Conservation (phyloP, 768 basidiomycete genomes). For the Amanita muscaria region DNA sequence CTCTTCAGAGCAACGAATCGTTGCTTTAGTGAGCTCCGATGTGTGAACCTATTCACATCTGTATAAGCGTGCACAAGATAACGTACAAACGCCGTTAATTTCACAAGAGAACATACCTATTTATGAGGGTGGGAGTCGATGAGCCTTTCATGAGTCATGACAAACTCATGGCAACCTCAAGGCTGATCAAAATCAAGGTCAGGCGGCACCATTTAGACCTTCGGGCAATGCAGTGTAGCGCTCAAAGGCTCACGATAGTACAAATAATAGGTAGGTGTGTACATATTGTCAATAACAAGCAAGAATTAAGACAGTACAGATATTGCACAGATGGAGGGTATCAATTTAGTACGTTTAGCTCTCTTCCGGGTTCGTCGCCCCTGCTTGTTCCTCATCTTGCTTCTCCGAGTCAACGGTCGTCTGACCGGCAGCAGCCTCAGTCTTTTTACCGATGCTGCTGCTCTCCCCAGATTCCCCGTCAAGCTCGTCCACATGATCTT, state of each 20-base stretch:
- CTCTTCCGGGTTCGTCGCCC: conserved; percentile 7
- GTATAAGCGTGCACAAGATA: too few species aligned
- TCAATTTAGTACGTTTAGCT: background rate
- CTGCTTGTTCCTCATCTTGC: conserved; percentile 7
- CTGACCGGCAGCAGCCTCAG: background rate
- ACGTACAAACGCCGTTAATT: too few species aligned
- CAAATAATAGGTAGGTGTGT: too few species aligned
- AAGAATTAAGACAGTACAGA: background rate
- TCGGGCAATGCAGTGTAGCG: too few species aligned
- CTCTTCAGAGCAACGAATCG: too few species aligned
- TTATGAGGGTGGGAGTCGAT: background rate
- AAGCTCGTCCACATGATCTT: conserved; percentile 29
- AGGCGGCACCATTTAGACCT: background rate
- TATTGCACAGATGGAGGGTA: conserved; percentile 2
- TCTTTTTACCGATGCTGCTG: background rate
- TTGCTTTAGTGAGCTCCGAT: too few species aligned
- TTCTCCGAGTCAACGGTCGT: background rate
- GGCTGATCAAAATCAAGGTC: background rate
- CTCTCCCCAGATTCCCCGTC: conserved; percentile 18
- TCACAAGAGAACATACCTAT: too few species aligned
- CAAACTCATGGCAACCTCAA: conserved; percentile 5
- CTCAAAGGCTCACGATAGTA: too few species aligned
- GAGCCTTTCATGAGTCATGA: too few species aligned
- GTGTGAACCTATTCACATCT: too few species aligned
- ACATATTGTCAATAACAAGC: background rate